Percentiles rank a stretch among this genome's conserved stretches.
Conservation (phyloP, 1,284 basidiomycete genomes). For the Leucoagaricus sp. region DNA sequence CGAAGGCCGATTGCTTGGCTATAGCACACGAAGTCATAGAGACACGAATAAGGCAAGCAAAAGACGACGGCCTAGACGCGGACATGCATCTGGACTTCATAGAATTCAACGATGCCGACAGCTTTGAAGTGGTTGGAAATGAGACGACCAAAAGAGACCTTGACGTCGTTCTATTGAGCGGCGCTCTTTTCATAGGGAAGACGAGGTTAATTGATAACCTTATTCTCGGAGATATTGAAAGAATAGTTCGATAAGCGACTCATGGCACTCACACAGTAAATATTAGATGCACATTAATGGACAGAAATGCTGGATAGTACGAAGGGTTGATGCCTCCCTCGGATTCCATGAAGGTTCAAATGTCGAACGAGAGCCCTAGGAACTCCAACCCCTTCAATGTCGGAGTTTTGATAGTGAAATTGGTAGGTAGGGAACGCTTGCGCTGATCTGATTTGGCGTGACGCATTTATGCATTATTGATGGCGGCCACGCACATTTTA, state of each 20-base stretch:
- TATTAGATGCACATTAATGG: background rate
- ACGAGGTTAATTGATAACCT: conserved; percentile 96
- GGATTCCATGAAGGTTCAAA: too few relatives aligned
- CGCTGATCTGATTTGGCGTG: too few relatives aligned
- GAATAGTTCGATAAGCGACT: conserved; percentile 27
- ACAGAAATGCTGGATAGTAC: too few relatives aligned
- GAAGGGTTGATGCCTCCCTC: too few relatives aligned
- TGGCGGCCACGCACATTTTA: too few relatives aligned
- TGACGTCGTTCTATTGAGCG: conserved; percentile 77
- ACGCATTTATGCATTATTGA: too few relatives aligned
- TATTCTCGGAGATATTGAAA: conserved; percentile 58
- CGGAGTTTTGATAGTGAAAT: too few relatives aligned
- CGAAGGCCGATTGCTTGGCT: conserved; percentile 56
- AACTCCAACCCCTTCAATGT: too few relatives aligned
- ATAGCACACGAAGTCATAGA: conserved; percentile 45
- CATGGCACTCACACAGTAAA: background rate
- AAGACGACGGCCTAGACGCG: conserved; percentile 48
- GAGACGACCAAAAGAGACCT: conserved; percentile 27
- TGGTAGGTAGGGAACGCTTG: too few relatives aligned
- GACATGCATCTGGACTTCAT: conserved; percentile 81
- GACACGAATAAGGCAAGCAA: conserved; percentile 30
- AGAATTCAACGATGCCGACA: conserved; percentile 82
- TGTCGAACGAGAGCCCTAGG: too few relatives aligned
- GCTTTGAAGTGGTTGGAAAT: conserved; percentile 64
- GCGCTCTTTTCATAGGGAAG: conserved; percentile 85